phyloP scores from a whole-genome alignment of 2,329 filamentous ascomycete species.

The Magnaporthales sp. region DNA sequence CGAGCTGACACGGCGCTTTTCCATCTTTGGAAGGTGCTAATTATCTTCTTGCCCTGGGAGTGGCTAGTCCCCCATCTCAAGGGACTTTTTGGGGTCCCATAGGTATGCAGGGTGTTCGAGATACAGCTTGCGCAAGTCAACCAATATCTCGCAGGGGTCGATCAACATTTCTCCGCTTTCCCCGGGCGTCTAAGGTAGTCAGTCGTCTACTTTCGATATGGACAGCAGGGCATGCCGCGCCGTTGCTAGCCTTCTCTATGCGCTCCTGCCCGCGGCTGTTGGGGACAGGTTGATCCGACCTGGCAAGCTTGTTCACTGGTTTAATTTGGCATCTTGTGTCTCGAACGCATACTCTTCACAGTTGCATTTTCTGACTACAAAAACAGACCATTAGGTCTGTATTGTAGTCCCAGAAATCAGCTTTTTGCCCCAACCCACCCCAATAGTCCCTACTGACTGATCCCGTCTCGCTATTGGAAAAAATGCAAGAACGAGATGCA shows the following conservation, averaged over 20 bases:
- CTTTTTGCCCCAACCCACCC: too few relatives aligned
- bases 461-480: too few relatives aligned
- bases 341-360: too few relatives aligned
- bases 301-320: not conserved
- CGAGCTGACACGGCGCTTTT: not conserved
- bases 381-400: too few relatives aligned
- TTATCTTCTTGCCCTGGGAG: not conserved
- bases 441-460: too few relatives aligned
- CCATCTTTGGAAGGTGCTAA: not conserved
- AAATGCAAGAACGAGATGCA: too few relatives aligned
- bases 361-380: too few relatives aligned
- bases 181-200: too few relatives aligned
- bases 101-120: not conserved
- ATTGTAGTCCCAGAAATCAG: too few relatives aligned
- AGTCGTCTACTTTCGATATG: not conserved
- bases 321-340: too few relatives aligned
- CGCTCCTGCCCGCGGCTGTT: not conserved
- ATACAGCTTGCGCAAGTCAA: not conserved
- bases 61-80: not conserved
- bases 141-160: not conserved
- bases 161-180: not conserved
- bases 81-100: too few relatives aligned
- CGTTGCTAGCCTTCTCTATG: too few relatives aligned
- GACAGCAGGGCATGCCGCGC: not conserved
- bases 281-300: not conserved